Base-by-base conservation (phyloP, 768 basidiomycete species). In the Russula dissimulans region DNA sequence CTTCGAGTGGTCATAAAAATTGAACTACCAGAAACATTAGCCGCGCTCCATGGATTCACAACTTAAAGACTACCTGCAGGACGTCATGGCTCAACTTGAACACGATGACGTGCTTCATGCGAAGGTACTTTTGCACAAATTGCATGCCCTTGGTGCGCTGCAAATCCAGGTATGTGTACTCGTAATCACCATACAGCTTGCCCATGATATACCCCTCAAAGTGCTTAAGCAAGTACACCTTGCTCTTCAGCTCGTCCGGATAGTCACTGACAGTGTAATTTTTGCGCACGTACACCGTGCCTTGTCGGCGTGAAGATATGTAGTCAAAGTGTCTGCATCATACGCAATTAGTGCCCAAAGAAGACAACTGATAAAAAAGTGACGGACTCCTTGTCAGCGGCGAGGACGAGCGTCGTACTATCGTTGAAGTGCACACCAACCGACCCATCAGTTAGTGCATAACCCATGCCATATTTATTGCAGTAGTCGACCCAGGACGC, bases 391-490 rank as follows among this genome's bases (percentile, higher is more conserved):
- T 91, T 95, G 68, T 90, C 88, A 1, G 95, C 84, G 42, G 90
- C 83, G 63, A 98, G 75, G 36, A 97, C 82, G 63, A 97, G 70
- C 34, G 82, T 87, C 15, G 93, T 91, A 69, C 89, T 92, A 71
- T 99, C 97, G 68, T 97, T 98, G 76, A 97, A 99, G 73, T 97
- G 86, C 22, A 97, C 91, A 5, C 93, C 92, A 48, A 97, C 86
- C 22, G 89, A 89, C 3, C 95, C 94, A 68, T 99, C 94, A 18
- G 93, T 95, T 69, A 98, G 77, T 4, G 93, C 92, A 71, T 97
- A 98, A 1, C 95, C 97, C 91, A 97, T 98, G n/a, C 95, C 97
- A 73, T 97, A 99, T 78, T 97, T 97, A 73, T 94, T 91, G 71
- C 92, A 95, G 70, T 98, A 98, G 72, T 98, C 97, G 44, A 98